Base-by-base conservation (phyloP, 768 basidiomycete species). In the Naganishia onofrii region DNA sequence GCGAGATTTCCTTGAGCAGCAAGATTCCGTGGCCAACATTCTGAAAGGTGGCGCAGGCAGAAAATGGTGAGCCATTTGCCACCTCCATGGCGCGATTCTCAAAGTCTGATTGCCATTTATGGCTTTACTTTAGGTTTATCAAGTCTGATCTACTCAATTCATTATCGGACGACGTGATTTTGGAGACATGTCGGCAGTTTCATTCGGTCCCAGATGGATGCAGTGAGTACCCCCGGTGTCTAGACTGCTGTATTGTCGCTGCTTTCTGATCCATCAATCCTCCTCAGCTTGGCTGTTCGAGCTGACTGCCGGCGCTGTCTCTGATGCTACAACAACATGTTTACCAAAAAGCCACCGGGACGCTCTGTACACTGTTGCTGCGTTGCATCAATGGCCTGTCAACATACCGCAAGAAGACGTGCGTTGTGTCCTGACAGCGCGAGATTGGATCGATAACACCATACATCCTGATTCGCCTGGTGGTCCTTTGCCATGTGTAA, bases 351-450 rank as follows among this genome's bases (percentile, higher is more conserved):
- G 85, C 13, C 90, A 92, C 76, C 88, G 93, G 57, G 85, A 92
- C 78, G 89, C 90, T 0, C 79, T 85, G 10, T 95, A 92, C 81
- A 93, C 90, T 2, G 87, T 95, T 66, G 90, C 91, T 2, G 92
- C 93, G 21, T 83, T 94, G 29, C 93, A 94, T 79, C 93, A 95
- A 77, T 95, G 93, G 93, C 89, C 91, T 71, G 88, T 93, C 82
- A 73, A 74, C 48, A 48, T 76, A 9, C 86, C 88, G 34, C 82
- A 89, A 52, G 86, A 89, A 71, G 92, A 95, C 76, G 86, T 88
- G 53, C 84, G 87, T n/a, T 95, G 92, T 72, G 84, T 92, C 54
- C 84, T 84, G 64, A 88, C 91, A 51, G 92, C 92, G 19, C 91
- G 93, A 80, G 88, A 92, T 87, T 95, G 93, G 93, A 90, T 95